These are phyloP conservation scores for Rhodotorula mucilaginosa DNA, from an alignment of 1,284 basidiomycete species.

Conservation along the genomic window DNA sequence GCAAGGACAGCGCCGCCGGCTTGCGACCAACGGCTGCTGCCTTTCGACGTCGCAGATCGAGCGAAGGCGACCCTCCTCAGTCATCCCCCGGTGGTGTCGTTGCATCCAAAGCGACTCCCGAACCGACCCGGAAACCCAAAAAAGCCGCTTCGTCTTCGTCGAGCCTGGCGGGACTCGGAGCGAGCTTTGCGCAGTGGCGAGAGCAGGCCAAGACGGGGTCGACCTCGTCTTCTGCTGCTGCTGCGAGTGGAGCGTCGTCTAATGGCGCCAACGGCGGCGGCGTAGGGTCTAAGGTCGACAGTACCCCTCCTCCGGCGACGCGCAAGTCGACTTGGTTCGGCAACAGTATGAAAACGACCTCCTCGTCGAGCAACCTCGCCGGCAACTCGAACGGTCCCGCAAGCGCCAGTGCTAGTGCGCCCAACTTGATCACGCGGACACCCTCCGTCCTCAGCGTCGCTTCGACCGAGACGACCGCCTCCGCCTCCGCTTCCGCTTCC, in stretches of 20 bases:
- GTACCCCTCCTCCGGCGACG: not conserved
- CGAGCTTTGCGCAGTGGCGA: constrained; percentile 19
- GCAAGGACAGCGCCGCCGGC: not conserved
- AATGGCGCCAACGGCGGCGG: too few relatives aligned
- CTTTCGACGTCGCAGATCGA: not conserved
- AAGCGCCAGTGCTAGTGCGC: not conserved
- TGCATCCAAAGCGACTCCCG: not conserved
- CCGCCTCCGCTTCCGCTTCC: not conserved
- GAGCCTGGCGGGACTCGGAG: constrained; percentile 15
- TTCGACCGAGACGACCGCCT: not conserved
- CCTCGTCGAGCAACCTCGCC: not conserved
- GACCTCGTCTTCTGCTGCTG: not conserved
- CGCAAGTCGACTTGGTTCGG: constrained; percentile 24
- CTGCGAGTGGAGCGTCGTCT: not conserved
- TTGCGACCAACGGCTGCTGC: not conserved
- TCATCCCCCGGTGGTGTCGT: not conserved
- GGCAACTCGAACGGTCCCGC: not conserved
- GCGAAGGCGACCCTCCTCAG: constrained; percentile 2
- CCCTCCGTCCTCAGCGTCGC: not conserved
- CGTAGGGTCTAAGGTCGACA: not conserved
- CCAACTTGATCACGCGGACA: constrained; percentile 3
- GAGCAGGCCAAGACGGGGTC: constrained; percentile 13
- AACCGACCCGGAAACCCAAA: not conserved
- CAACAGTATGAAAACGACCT: not conserved
- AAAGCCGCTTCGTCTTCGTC: not conserved